Base-by-base conservation (phyloP, 108 stramenopile genomes). In the Bacterosira constricta region DNA sequence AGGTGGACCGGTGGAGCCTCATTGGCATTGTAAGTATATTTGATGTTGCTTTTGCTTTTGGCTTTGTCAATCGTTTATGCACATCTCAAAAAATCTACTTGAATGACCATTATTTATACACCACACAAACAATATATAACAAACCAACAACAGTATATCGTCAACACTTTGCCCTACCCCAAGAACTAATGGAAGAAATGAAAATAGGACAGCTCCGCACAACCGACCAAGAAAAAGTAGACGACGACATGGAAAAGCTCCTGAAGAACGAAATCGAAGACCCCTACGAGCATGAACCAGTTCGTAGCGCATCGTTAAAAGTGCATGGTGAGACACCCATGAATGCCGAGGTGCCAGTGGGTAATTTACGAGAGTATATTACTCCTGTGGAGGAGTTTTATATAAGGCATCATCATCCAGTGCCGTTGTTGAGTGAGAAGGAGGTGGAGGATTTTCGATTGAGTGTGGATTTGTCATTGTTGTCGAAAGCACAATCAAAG, bases 321-420 rank as follows among this genome's bases (percentile, higher is more conserved):
- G 86, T 94, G 1, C 93, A 94, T 69, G 78, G 79, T 26, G 93
- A 91, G 59, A 84, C 82, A 26, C 88, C 90, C 31, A 90, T 91
- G 90, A 94, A 91, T 72, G 90, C 90, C 12, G 93, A 94, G 82
- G 85, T 83, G 7, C 93, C 88, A 20, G 65, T 68, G 26, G 74
- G 80, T 30, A 49, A 90, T 9, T 51, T 94, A 27, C 30, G 64
- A 50, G 61, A 67, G 25, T 91, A 89, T 58, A 63, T 91, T 58
- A 94, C 93, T 13, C 93, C 93, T 20, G 63, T 64, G 15, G 71
- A 81, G 2, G 50, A 91, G 26, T 94, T 91, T 81, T 94, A 91
- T 62, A 91, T 91, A 64, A 71, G 93, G 17, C 90, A 94, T 77
- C 93, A 94, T 69, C 93, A 94, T 75, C 93, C 93, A 8, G 93